These are phyloP conservation scores for Piedraia hortae DNA, from an alignment of 2,329 filamentous ascomycete species.

Conservation along the genomic window DNA sequence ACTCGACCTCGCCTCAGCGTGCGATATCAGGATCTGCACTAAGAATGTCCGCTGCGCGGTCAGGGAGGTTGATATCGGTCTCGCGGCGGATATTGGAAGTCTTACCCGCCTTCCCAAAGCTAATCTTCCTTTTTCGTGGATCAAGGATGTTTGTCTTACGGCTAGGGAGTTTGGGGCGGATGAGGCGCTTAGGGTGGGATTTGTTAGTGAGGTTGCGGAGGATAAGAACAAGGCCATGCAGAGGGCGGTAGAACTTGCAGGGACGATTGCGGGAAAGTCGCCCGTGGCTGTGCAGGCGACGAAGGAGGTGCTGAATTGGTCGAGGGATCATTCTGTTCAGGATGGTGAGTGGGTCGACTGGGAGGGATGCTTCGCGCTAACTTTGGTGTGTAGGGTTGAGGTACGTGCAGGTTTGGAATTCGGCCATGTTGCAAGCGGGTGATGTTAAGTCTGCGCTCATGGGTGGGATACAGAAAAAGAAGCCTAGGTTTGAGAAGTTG, in stretches of 20 bases:
- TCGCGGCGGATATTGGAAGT: conserved; percentile 57
- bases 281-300: conserved; percentile 70
- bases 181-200: conserved; percentile 42
- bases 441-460: conserved; percentile 51
- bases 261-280: conserved; percentile 47
- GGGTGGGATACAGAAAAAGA: conserved; percentile 51
- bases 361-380: too few species aligned
- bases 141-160: conserved; percentile 50
- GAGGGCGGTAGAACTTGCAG: conserved; percentile 35
- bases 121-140: conserved; percentile 43
- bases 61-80: conserved; percentile 59
- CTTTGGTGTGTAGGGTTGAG: conserved; percentile 36
- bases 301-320: conserved; percentile 64
- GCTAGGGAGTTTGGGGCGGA: conserved; percentile 37
- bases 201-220: conserved; percentile 37
- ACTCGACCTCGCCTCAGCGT: conserved; percentile 38
- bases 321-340: conserved; percentile 45
- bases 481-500: conserved; percentile 62
- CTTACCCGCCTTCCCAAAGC: conserved; percentile 45
- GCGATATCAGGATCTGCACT: conserved; percentile 38
- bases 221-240: conserved; percentile 32
- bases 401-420: conserved; percentile 76
- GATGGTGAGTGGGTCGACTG: conserved; percentile 50
- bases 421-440: conserved; percentile 49
- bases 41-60: conserved; percentile 35